phyloP scores from a whole-genome alignment of 352 stramenopile genomes.

The Phytophthora palmivora region DNA sequence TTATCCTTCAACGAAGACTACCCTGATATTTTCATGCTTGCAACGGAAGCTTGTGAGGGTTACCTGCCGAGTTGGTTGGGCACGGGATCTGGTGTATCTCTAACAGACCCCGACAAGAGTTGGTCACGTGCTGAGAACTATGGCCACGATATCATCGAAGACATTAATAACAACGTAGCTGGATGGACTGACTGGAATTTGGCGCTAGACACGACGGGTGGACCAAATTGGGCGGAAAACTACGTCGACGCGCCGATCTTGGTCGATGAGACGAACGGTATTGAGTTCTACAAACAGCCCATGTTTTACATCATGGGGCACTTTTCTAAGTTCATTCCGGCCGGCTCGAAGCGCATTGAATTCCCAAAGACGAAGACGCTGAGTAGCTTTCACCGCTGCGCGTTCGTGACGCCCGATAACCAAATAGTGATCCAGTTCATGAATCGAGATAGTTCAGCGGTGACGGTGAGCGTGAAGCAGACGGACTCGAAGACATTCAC shows the following conservation, averaged over 20 bases:
- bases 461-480: constrained; percentile 45
- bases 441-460: constrained; percentile 42
- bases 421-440: constrained; percentile 48
- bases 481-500: constrained; percentile 31
- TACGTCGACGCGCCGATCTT: constrained; percentile 79
- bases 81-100: constrained; percentile 53
- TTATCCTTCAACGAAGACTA: constrained; percentile 51
- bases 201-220: constrained; percentile 67
- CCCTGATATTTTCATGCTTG: constrained; percentile 82
- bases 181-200: constrained; percentile 93
- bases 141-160: constrained; percentile 86
- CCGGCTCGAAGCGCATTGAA: constrained; percentile 50
- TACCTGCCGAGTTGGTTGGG: constrained; percentile 58
- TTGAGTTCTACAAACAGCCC: constrained; percentile 85
- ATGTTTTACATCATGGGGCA: constrained; percentile 87
- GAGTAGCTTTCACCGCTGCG: constrained; percentile 41
- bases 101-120: constrained; percentile 34
- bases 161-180: constrained; percentile 77
- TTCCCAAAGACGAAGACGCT: constrained; percentile 42
- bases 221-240: constrained; percentile 81
- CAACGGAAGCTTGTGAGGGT: constrained; percentile 75
- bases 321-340: constrained; percentile 71
- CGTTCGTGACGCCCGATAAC: constrained; percentile 53
- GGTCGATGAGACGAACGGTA: constrained; percentile 52
- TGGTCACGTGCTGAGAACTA: constrained; percentile 83